Base-by-base conservation (phyloP, 2,329 filamentous ascomycete genomes). In the Aspergillus glaucus region DNA sequence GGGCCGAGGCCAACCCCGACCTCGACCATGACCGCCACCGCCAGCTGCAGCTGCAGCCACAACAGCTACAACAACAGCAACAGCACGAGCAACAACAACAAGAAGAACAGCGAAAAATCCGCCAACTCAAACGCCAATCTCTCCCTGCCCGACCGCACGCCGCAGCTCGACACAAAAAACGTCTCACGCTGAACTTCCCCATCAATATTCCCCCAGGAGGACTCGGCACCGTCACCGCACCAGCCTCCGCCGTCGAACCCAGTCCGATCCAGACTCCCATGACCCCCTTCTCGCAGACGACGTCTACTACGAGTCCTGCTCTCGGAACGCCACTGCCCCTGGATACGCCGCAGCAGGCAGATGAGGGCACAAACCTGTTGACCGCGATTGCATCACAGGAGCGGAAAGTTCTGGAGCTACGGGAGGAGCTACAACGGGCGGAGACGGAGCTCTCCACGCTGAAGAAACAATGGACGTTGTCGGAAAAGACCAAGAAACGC, bases 361-460 rank as follows among this genome's bases (percentile, higher is more conserved):
- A 73, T 34, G 81, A 85, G 52, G 74, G 81, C 45, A 79, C 78
- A 60, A 77, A 84, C 45, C 87, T 96, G 61, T 84, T 98, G 56
- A 91, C 89, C 52, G 87, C 91, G 49, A 86, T 98, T 60, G 93
- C 93, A 41, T 85, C 88, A 12, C 91, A 97, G 71, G 93, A 98
- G 72, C 80, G 93, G 49, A 84, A 83, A 56, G 92, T 98, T 1
- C 73, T 98, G 49, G 93, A 97, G 70, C 75, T 98, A 46, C 86
- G 85, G 51, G 93, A 98, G 67, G 92, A 97, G 68, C 75, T 98
- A n/a, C 74, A 76, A 21, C 85, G 84, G 51, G 92, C 93, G 5
- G 92, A 98, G 65, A 72, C 75, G 10, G 87, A 95, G 43, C 75
- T 98, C 37, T 75, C 76, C 43, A 79, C 75, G 39, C 75, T 98